A percentile compares a stretch with the other conserved stretches of the same genome.
phyloP scores from a whole-genome alignment of 176 grass and related monocot genomes.

The Oryza australiensis region DNA sequence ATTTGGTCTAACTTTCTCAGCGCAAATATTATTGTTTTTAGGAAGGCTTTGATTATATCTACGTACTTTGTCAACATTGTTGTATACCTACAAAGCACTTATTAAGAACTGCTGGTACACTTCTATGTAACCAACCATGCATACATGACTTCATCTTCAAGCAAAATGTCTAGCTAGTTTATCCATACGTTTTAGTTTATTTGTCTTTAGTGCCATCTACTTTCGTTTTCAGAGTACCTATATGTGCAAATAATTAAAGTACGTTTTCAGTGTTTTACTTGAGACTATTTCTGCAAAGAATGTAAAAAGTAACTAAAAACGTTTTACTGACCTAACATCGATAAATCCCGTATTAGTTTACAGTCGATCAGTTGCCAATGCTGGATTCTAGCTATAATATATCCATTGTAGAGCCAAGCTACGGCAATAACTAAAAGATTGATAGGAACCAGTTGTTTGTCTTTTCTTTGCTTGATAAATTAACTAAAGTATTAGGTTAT shows the following conservation, averaged over 20 bases:
- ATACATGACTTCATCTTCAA: conserved; percentile 38
- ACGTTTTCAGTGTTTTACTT: too few relatives aligned
- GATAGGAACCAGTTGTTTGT: background rate
- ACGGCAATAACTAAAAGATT: background rate
- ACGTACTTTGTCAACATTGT: conserved; percentile 26
- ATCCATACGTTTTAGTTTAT: background rate
- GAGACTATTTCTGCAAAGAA: background rate
- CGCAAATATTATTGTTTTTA: background rate
- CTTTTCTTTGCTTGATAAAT: background rate
- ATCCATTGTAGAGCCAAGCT: background rate
- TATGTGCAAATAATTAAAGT: background rate
- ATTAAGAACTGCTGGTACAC: conserved; percentile 13
- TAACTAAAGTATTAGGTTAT: background rate
- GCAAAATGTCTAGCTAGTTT: background rate
- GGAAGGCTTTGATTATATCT: conserved; percentile 31
- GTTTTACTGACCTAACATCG: background rate
- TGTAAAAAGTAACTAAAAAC: background rate
- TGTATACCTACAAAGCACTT: background rate
- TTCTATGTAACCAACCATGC: conserved; percentile 6
- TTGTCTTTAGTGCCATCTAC: background rate
- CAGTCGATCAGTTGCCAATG: background rate
- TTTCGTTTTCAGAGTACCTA: background rate
- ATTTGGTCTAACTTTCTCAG: conserved; percentile 21
- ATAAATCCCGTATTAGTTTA: background rate
- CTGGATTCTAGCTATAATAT: background rate